Base-by-base conservation (phyloP, 805 yeast species). In the Ogataea paraovalis region DNA sequence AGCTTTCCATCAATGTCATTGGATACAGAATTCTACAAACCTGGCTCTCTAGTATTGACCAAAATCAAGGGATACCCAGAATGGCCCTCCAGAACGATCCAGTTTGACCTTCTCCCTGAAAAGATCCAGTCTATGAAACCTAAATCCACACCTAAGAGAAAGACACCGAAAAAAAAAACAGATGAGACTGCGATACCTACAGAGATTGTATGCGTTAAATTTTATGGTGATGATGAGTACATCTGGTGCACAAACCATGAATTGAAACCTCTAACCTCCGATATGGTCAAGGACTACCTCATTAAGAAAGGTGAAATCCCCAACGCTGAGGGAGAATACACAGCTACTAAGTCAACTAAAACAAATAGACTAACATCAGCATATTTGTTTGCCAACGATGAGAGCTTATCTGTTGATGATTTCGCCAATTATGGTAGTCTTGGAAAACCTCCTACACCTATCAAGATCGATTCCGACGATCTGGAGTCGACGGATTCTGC, bases 71-170 rank as follows among this genome's bases (percentile, higher is more conserved):
- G 96, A 8, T 88, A 82, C 61, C 87, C 96, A 2, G 85, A 91
- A 38, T 88, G 96, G 96, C 96, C 96, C 0, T 90, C 91, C 2
- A 82, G 87, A 80, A 81, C 87, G 3, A 75, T 87, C 3, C 83
- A 82, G 1, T 76, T 70, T 49, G 72, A 74, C 16, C 64, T 78
- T 7, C 71, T 87, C 5, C 94, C 96, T 0, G 77, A 69, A 19
- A 69, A 73, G 54, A 78, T 87, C 25, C 53, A 67, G 22, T 62
- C 66, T 16, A 74, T 72, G 50, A 76, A 72, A 48, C 87, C 88
- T 14, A 78, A 78, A 54, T 53, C 67, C 19, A 55, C 66, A 28
- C 59, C 53, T 39, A 53, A 53, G 33, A 47, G 51, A 6, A 46
- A 42, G 18, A 39, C 53, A 16, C 44, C 56, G n/a, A 50, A 46